Evolutionary conservation across 495 filamentous ascomycete species (phyloP).

Genomic region (Lepraria neglecta): DNA sequence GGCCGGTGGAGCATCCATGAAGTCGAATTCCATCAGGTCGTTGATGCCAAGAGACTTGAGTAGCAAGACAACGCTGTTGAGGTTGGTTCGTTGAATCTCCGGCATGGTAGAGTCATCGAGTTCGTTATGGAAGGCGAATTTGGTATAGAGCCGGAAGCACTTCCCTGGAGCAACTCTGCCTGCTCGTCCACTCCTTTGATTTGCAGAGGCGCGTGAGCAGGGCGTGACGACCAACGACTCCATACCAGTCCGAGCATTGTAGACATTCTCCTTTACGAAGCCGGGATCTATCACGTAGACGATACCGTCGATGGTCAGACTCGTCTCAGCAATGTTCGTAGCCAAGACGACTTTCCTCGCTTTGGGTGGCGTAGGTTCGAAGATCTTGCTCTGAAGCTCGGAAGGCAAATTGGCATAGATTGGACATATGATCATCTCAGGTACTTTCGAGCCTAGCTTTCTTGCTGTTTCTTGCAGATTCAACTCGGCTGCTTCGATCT

Average conservation of each 20-base stretch:
- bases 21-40: conserved; percentile 90
- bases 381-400: conserved; percentile 80
- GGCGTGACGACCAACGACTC: conserved; percentile 86
- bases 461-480: conserved; percentile 73
- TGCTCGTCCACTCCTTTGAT: conserved; percentile 86
- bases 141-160: conserved; percentile 92
- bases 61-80: conserved; percentile 76
- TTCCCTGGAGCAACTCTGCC: conserved; percentile 91
- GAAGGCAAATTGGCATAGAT: conserved; percentile 87
- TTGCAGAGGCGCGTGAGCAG: conserved; percentile 88
- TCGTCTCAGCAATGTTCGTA: conserved; percentile 87
- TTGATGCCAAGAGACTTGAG: conserved; percentile 91
- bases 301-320: conserved; percentile 82
- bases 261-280: conserved; percentile 93
- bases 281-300: conserved; percentile 89
- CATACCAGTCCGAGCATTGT: conserved; percentile 87
- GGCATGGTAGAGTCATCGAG: conserved; percentile 89
- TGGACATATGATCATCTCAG: conserved; percentile 77
- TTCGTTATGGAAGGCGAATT: conserved; percentile 90
- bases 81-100: conserved; percentile 87
- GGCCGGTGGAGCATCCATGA: conserved; percentile 88
- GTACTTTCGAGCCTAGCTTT: conserved; percentile 75
- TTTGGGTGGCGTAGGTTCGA: conserved; percentile 75
- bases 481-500: conserved; percentile 79
- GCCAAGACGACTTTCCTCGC: conserved; percentile 82